These are phyloP conservation scores for Aspergillus wentii DNA, from an alignment of 495 filamentous ascomycete species.

Conservation along the genomic window DNA sequence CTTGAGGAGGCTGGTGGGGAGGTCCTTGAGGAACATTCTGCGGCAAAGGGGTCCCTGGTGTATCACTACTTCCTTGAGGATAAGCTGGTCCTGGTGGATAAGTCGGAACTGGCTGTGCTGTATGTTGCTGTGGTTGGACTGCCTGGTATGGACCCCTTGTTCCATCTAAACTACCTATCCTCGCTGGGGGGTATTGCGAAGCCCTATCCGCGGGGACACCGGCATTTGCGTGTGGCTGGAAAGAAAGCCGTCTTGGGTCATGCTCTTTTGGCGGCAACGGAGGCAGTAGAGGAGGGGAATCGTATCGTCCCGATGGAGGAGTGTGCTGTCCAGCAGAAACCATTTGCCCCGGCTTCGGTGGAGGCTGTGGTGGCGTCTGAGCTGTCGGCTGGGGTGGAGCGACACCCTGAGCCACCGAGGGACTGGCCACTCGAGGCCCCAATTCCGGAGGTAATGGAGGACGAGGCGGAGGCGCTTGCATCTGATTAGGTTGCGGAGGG, in stretches of 20 bases:
- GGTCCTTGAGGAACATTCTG: constrained; percentile 8
- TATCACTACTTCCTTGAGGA: constrained; percentile 9
- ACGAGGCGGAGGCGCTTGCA: constrained; percentile 52
- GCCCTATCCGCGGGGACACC: constrained; percentile 7
- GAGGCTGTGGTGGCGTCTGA: constrained; percentile 32
- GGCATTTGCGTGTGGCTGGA: constrained; percentile 6
- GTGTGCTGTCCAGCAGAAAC: constrained; percentile 14
- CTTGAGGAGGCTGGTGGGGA: neutral
- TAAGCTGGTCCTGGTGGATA: constrained; percentile 10
- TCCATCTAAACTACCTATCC: constrained; percentile 1
- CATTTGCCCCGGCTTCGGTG: constrained; percentile 26
- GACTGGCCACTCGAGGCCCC: constrained; percentile 20
- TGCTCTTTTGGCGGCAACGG: constrained; percentile 38
- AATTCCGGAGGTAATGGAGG: constrained; percentile 68
- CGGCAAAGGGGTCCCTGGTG: constrained; percentile 5
- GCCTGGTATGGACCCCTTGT: constrained; percentile 5
- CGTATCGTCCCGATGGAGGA: constrained; percentile 20
- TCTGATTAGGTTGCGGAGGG: constrained; percentile 34
- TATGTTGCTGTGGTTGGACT: constrained; percentile 6
- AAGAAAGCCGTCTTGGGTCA: constrained; percentile 11
- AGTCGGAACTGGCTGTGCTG: constrained; percentile 11
- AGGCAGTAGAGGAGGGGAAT: constrained; percentile 30
- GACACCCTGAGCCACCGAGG: constrained; percentile 1
- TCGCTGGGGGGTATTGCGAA: constrained; percentile 14
- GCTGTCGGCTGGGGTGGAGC: constrained; percentile 5